Base-by-base conservation (phyloP, 192 early-diverging fungal species). In the Coemansia sp. region DNA sequence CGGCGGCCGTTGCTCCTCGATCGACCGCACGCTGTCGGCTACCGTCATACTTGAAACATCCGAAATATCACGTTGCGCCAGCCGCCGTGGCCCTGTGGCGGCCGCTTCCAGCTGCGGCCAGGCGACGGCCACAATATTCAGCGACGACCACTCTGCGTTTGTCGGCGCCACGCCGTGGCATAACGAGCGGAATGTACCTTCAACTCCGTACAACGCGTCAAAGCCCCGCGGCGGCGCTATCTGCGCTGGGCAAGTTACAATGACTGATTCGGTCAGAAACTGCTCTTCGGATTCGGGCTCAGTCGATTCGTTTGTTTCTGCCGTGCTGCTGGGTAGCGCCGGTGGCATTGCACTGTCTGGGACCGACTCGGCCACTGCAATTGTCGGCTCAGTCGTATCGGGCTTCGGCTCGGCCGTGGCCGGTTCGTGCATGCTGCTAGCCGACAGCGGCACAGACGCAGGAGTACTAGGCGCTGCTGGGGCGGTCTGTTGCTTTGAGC, bases 61-160 rank as follows among this genome's bases (percentile, higher is more conserved):
- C 1, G 64, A 35, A 14, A 67, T 55, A 40, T 65, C 62, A 38
- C 73, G 73, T 55, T 69, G 73, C 22, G 62, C 73, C 15, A 75
- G 54, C 36, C 73, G 66, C 45, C 59, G 62, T 12, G 47, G 52
- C 11, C 49, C 52, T 0, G 54, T 52, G 14, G 53, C 42, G 4
- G 58, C 50, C 4, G 52, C 50, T 54, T 69, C 73, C 14, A 76
- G 55, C 43, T 76, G 73, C 4, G 73, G 66, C 73, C 73, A 76
- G 29, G 73, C 51, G 31, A 70, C 73, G 5, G 73, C 73, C 27
- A 76, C 38, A 30, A 76, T 52, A 42, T 76, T 76, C 26, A 64
- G 67, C 14, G 73, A 58, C 51, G 73, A 76, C 73, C 73, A 76
- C 59, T 76, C 73, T 5, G 73, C 73, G 31, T 69, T 65, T 11